Conservation (phyloP, 2,329 filamentous ascomycete species). For the Apiospora kogelbergensis region DNA sequence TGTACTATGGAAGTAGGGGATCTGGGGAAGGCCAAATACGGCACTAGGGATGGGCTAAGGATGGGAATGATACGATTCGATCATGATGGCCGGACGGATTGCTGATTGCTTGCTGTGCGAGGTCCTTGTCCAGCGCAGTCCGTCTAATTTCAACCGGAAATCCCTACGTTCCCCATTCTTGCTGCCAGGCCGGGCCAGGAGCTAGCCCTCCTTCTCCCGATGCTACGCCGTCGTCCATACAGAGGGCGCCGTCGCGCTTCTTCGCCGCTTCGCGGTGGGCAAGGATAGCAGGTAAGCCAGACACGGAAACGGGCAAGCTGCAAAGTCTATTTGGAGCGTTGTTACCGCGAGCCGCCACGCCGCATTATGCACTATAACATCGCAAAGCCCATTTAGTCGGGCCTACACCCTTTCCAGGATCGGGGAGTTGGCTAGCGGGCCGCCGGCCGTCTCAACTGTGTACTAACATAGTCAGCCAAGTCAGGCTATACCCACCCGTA, state of each 20-base stretch:
- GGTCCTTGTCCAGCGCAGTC: neutral
- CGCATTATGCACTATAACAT: neutral
- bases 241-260: neutral
- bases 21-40: neutral
- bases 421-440: neutral
- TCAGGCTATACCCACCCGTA: too few species aligned
- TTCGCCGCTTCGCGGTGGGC: neutral
- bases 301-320: too few species aligned
- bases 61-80: neutral
- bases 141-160: slow-evolving; percentile 1
- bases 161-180: neutral
- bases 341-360: neutral
- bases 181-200: neutral
- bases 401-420: neutral
- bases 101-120: neutral
- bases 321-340: neutral
- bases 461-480: too few species aligned
- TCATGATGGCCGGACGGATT: neutral
- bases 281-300: too few species aligned
- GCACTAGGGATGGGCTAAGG: neutral
- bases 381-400: neutral
- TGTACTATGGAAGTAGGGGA: neutral
- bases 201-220: neutral
- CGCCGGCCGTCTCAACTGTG: neutral
- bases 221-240: neutral